These are phyloP conservation scores for Backusella mclennaniae DNA, from an alignment of 192 early-diverging fungal genomes.

Conservation along the genomic window DNA sequence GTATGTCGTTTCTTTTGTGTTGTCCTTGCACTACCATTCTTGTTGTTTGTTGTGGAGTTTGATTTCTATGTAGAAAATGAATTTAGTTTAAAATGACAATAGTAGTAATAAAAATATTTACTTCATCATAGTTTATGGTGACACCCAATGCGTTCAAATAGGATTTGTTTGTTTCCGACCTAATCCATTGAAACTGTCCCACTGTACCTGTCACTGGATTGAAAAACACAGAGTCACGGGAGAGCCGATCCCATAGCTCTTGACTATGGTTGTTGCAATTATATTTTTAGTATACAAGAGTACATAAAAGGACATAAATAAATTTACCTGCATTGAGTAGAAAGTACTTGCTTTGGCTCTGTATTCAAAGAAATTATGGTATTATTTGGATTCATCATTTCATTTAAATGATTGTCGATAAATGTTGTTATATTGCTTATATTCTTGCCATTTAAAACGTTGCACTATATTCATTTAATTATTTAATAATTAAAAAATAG, in stretches of 20 bases:
- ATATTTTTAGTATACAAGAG: neutral
- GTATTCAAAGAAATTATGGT: neutral
- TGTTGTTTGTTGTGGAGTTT: neutral
- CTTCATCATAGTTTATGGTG: constrained; percentile 33
- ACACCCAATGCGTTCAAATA: constrained; percentile 39
- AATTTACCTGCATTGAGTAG: constrained; percentile 25
- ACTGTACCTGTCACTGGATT: constrained; percentile 38
- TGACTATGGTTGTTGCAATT: constrained; percentile 6
- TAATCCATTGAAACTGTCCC: constrained; percentile 42
- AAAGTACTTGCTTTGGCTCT: constrained; percentile 12
- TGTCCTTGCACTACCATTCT: neutral
- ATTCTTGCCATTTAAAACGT: neutral
- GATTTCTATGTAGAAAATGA: neutral
- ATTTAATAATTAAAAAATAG: neutral
- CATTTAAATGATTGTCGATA: neutral
- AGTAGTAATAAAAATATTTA: neutral
- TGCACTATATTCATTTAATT: neutral
- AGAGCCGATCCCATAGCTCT: constrained; percentile 37
- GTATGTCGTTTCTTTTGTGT: neutral
- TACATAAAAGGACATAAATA: too few relatives aligned
- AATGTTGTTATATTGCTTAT: neutral
- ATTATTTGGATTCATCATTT: neutral
- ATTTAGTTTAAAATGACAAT: neutral
- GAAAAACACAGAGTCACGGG: constrained; percentile 39
- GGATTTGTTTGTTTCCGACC: constrained; percentile 35